Base-by-base conservation (phyloP, 1,139 yeast species). In the Arxiozyma slooffiae region DNA sequence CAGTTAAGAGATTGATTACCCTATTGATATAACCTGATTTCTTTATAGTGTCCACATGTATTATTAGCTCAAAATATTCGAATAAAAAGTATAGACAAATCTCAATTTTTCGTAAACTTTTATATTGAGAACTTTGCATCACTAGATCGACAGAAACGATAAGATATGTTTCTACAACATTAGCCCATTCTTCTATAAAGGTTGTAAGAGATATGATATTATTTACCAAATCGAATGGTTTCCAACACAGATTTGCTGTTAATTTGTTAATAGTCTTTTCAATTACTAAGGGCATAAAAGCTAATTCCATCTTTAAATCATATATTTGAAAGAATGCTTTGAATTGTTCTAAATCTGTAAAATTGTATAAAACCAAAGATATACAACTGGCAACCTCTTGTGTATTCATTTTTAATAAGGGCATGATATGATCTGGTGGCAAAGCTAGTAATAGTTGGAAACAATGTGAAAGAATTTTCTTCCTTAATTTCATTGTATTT, bases 401-500 rank as follows among this genome's bases (percentile, higher is more conserved):
- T 2, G 54, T 50, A 16, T 50, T 48, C 24, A 58, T 39, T 20
- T 52, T 26, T 9, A 41, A 11, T 16, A 51, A 34, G 57, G 62
- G n/a, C 50, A 53, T 2, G 47, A 38, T 30, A 60, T 53, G 58
- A 7, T 57, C 57, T 1, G 46, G 49, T 11, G 66, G 65, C 3
- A 62, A 51, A 36, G 52, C 49, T 4, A 53, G 39, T 7, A 60
- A 37, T 9, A 62, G 38, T 46, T 49, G 55, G 43, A 57, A 61
- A 49, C 57, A 57, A 9, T 50, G 34, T 4, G 55, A 53, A 1
- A 63, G 48, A 7, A 63, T 48, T 17, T 52, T 55, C 30, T 61
- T 57, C 41, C 66, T 53, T 38, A 63, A 46, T 16, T 49, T 40
- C 60, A 64, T 58, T 4, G 65, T 53, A 23, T 50, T 53, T 34